Evolutionary conservation across 768 basidiomycete species (phyloP), one percentile per base, ranked within the genome.

Genomic region (Lactifluus subvellereus): DNA sequence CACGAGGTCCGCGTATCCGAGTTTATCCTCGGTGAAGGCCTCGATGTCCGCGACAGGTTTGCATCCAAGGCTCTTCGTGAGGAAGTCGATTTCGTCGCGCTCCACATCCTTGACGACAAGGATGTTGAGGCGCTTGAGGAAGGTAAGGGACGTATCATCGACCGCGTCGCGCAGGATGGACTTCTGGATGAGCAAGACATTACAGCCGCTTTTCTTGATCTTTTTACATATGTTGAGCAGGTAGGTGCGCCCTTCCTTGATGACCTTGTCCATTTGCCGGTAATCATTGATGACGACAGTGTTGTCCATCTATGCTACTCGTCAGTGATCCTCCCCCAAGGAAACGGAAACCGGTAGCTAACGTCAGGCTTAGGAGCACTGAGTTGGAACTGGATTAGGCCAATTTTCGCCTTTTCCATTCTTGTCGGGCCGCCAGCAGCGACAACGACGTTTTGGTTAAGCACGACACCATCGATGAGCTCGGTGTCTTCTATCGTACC

Each of bases 121-220:
- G 72, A 99, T 99, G 72, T 94, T 94, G 63, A 99, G 85, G 65
- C 94, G 90, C 72, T 97, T 94, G 67, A 99, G 86, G 84, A 98
- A 98, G 73, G 91, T 94, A 65, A 99, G 88, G 7, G 97, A 94
- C 22, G 94, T 88, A 64, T 98, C 97, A 73, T 96, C 97, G 60
- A 98, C 95, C n/a, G 96, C 97, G 71, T 99, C 97, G 57, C 97
- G 92, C 48, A 99, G 84, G 72, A 99, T 99, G 49, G 97, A 98
- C 75, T 99, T 99, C 81, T 99, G 97, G 72, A 99, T 97, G 51
- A 99, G 84, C 54, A 99, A 86, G 55, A 98, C 97, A 70, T 98
- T 99, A 82, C 97, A 98, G 68, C 95, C 95, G n/a, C 94, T 88
- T 77, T 97, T 98, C 76, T 98, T 99, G 77, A 99, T 98, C 77